Percentiles rank a stretch among this genome's conserved stretches.
phyloP scores from a whole-genome alignment of 805 yeast genomes.

The Ogataea populi-albae region DNA sequence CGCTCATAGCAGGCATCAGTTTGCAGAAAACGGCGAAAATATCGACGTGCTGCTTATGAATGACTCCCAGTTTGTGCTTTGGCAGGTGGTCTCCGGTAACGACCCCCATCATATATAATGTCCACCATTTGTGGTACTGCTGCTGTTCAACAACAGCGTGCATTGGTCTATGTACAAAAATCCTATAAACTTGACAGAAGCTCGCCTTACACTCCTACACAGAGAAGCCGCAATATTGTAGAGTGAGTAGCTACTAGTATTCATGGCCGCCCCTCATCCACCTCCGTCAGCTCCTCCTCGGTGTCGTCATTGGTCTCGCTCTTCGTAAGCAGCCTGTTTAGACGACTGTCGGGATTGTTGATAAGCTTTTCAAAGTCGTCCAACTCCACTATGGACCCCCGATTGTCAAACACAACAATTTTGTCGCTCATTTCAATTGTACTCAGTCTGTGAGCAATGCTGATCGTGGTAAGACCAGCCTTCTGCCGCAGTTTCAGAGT shows the following conservation, averaged over 20 bases:
- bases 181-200: too few relatives aligned
- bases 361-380: conserved; percentile 58
- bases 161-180: conserved; percentile 7
- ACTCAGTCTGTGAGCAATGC: conserved; percentile 88
- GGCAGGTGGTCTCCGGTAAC: conserved; percentile 31
- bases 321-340: conserved; percentile 41
- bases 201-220: too few relatives aligned
- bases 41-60: conserved; percentile 20
- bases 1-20: conserved; percentile 25
- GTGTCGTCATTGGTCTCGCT: conserved; percentile 26
- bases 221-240: too few relatives aligned
- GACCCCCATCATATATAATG: conserved; percentile 21
- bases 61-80: conserved; percentile 20
- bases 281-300: conserved; percentile 19
- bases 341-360: conserved; percentile 41
- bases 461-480: conserved; percentile 69
- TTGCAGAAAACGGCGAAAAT: conserved; percentile 30
- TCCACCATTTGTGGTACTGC: too few relatives aligned
- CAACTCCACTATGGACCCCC: conserved; percentile 71
- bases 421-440: conserved; percentile 82
- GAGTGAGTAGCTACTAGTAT: too few relatives aligned
- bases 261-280: too few relatives aligned
- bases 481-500: conserved; percentile 57
- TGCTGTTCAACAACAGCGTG: not conserved
- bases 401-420: conserved; percentile 68